Percentiles rank a stretch among this genome's conserved stretches.
Conservation (phyloP, 2,329 filamentous ascomycete genomes). For the Chrysoporthe puriensis region DNA sequence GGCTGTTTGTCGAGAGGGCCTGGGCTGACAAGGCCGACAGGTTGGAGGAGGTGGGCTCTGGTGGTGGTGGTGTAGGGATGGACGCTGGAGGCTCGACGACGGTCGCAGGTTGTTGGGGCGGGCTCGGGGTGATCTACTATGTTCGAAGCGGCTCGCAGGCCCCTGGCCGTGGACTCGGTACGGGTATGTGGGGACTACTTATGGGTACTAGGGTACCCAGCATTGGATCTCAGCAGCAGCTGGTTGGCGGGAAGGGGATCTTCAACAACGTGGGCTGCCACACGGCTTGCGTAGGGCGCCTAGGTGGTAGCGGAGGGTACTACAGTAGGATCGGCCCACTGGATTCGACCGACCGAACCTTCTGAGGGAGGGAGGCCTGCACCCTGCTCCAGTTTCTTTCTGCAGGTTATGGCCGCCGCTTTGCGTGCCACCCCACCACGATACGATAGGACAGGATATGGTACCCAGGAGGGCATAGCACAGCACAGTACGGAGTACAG, state of each 20-base stretch:
- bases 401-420: no score
- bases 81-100: conserved; percentile 1
- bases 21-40: neutral
- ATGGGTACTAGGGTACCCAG: no score
- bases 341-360: neutral
- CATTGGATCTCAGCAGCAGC: neutral
- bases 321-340: conserved; percentile 7
- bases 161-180: neutral
- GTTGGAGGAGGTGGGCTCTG: neutral
- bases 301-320: conserved; percentile 1
- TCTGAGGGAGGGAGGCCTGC: neutral
- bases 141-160: neutral
- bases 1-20: neutral
- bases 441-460: neutral
- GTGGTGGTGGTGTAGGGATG: neutral
- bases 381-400: neutral
- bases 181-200: neutral
- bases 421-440: neutral
- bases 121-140: neutral
- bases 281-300: neutral
- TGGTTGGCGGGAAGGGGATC: neutral
- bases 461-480: no score
- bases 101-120: conserved; percentile 6
- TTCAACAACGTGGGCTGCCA: neutral
- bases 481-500: no score